Conservation (phyloP, 306 rosid species). For the Carpinus viminea region DNA sequence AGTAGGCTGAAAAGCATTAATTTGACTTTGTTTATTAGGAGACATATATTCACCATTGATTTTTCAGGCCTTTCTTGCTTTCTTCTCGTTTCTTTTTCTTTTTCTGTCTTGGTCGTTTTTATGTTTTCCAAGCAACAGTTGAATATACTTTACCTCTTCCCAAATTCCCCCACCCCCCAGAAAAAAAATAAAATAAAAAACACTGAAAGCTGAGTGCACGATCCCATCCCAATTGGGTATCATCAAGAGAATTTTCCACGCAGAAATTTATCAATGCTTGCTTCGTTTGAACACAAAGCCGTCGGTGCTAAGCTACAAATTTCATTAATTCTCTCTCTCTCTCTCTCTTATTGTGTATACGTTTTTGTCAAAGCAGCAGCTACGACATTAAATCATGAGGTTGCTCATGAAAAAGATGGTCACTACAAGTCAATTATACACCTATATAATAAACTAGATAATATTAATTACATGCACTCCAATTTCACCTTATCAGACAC, state of each 20-base stretch:
- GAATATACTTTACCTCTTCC: not conserved
- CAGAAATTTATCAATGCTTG: not conserved
- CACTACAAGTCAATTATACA: not conserved
- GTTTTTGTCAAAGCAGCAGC: not conserved
- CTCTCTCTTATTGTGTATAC: too few species aligned
- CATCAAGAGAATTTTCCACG: not conserved
- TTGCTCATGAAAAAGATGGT: slow-evolving; percentile 5
- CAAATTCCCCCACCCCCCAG: not conserved
- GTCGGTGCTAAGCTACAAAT: not conserved
- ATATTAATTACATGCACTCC: not conserved
- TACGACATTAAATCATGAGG: not conserved
- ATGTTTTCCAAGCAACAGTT: not conserved
- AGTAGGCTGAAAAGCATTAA: not conserved
- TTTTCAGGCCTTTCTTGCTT: not conserved
- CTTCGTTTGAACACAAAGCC: not conserved
- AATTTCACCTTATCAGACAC: not conserved
- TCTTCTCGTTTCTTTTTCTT: not conserved
- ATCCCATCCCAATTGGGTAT: not conserved
- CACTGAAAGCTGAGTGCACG: not conserved
- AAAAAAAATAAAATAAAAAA: not conserved
- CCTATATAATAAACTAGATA: not conserved
- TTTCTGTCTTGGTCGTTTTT: not conserved
- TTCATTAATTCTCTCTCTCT: not conserved
- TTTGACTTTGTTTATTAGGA: not conserved
- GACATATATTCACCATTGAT: not conserved